Conservation (phyloP, 2,329 filamentous ascomycete species). For the Talaromyces albobiverticillius region DNA sequence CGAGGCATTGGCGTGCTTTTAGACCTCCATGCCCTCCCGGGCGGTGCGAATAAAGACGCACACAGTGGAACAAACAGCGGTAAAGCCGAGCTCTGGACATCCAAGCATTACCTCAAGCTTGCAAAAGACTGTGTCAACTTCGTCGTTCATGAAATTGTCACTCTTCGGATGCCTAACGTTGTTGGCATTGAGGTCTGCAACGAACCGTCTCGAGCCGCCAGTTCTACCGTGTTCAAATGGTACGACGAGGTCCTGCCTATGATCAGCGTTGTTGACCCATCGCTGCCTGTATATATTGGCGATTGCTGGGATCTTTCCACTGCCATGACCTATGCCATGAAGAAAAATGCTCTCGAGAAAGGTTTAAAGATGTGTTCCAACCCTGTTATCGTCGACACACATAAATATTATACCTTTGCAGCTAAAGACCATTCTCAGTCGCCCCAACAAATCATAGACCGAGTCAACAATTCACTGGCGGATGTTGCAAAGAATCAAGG, state of each 20-base stretch:
- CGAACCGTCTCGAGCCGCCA: conserved; percentile 51
- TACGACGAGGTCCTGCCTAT: conserved; percentile 52
- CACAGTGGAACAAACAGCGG: conserved; percentile 56
- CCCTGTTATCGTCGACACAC: conserved; percentile 57
- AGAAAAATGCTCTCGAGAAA: conserved; percentile 35
- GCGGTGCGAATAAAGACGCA: conserved; percentile 55
- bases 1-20: conserved; percentile 56
- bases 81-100: conserved; percentile 52
- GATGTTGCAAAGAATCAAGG: conserved; percentile 49
- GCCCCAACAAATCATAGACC: conserved; percentile 52
- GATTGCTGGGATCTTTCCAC: conserved; percentile 55
- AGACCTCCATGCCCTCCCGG: conserved; percentile 58
- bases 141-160: conserved; percentile 47
- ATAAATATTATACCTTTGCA: conserved; percentile 59
- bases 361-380: conserved; percentile 21
- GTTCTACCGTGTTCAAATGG: conserved; percentile 54
- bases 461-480: conserved; percentile 42
- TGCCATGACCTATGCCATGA: conserved; percentile 45
- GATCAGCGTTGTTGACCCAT: conserved; percentile 47
- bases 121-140: conserved; percentile 50
- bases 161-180: conserved; percentile 43
- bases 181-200: conserved; percentile 59
- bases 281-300: conserved; percentile 56
- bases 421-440: conserved; percentile 50
- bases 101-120: conserved; percentile 41